These are phyloP conservation scores for Nitzschia sp. DNA, from an alignment of 108 stramenopile genomes.

Conservation along the genomic window DNA sequence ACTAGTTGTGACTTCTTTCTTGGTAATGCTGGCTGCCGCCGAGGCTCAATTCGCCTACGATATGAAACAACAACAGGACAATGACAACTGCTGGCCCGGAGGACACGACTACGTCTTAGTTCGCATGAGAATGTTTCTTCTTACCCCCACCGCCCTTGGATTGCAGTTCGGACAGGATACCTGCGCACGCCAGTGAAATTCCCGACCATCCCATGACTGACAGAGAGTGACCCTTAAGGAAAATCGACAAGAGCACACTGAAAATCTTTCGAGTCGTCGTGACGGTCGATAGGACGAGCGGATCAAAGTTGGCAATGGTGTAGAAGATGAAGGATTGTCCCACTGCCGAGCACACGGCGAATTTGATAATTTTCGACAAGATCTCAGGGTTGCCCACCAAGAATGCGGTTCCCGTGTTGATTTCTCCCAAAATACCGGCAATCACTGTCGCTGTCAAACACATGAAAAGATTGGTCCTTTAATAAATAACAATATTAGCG, in stretches of 20 bases:
- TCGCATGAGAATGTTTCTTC: conserved; percentile 36
- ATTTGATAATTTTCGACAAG: conserved; percentile 84
- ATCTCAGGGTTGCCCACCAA: conserved; percentile 87
- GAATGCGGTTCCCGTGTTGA: conserved; percentile 73
- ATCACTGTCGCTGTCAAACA: conserved; percentile 76
- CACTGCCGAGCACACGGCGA: conserved; percentile 92
- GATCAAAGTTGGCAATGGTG: conserved; percentile 97
- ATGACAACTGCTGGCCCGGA: too few relatives aligned
- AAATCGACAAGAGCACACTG: conserved; percentile 90
- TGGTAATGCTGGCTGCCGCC: too few relatives aligned
- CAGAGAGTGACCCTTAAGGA: conserved; percentile 90
- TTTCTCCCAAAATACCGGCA: conserved; percentile 72
- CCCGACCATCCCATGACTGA: conserved; percentile 88
- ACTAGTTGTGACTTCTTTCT: too few relatives aligned
- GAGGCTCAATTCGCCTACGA: too few relatives aligned
- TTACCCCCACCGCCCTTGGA: conserved; percentile 55
- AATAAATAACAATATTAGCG: too few relatives aligned
- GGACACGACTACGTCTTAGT: too few relatives aligned
- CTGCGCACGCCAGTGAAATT: conserved; percentile 81
- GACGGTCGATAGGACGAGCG: conserved; percentile 93
- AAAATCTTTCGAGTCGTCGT: conserved; percentile 99
- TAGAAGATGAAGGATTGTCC: conserved; percentile 99
- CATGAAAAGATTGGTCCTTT: conserved; percentile 94
- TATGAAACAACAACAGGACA: too few relatives aligned
- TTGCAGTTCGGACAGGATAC: conserved; percentile 87